Conservation (phyloP, 2,329 filamentous ascomycete genomes). For the Byssochlamys sp. region DNA sequence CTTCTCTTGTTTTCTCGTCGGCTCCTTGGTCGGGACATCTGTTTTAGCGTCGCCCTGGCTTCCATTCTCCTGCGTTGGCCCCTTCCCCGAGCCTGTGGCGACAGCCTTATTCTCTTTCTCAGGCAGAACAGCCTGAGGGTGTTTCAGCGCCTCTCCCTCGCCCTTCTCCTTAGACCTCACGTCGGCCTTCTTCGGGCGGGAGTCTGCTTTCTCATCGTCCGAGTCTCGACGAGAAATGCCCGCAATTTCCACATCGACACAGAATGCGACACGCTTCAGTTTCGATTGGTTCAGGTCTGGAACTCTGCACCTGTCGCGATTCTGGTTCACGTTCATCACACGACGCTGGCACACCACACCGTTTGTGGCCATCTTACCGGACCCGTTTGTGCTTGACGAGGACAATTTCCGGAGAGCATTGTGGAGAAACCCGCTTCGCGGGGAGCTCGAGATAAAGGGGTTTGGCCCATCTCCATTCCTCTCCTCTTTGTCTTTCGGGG, state of each 20-base stretch:
- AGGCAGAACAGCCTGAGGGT: slow-evolving; percentile 45
- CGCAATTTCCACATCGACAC: slow-evolving; percentile 93
- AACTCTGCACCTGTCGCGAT: slow-evolving; percentile 69
- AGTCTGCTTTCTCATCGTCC: slow-evolving; percentile 35
- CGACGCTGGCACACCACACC: slow-evolving; percentile 69
- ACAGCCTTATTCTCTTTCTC: slow-evolving; percentile 47
- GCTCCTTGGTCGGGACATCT: slow-evolving; percentile 30
- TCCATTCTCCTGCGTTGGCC: slow-evolving; percentile 10
- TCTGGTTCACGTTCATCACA: slow-evolving; percentile 74
- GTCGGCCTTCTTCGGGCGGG: slow-evolving; percentile 31
- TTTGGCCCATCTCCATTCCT: slow-evolving; percentile 25
- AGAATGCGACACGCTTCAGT: slow-evolving; percentile 81
- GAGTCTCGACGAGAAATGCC: slow-evolving; percentile 72
- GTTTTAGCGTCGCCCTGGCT: slow-evolving; percentile 20
- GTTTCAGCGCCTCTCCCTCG: slow-evolving; percentile 65
- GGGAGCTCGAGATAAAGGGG: slow-evolving; percentile 52
- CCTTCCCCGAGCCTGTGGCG: slow-evolving; percentile 17
- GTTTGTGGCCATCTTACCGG: slow-evolving; percentile 45
- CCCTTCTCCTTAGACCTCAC: slow-evolving; percentile 57
- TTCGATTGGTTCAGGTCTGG: slow-evolving; percentile 71
- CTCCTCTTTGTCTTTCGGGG: slow-evolving; percentile 36
- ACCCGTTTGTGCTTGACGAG: slow-evolving; percentile 50
- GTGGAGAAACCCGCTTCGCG: slow-evolving; percentile 64
- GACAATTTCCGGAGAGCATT: slow-evolving; percentile 68
- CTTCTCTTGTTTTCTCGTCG: slow-evolving; percentile 77